These are phyloP conservation scores for Cutaneotrichosporon curvatum DNA, from an alignment of 1,284 basidiomycete species.

Conservation along the genomic window DNA sequence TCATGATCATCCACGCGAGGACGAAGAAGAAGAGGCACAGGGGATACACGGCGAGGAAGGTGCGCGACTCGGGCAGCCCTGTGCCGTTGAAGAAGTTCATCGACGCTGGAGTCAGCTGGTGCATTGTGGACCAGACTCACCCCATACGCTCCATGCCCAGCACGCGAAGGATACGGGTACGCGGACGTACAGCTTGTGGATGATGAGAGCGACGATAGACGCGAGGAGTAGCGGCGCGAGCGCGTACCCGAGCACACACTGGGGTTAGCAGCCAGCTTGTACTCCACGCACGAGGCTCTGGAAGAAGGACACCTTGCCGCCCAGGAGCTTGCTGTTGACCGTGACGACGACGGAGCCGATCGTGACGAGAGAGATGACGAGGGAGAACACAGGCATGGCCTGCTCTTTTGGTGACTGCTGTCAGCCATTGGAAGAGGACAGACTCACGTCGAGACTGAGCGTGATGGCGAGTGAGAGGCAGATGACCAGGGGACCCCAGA, in stretches of 20 bases:
- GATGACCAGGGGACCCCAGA: slow-evolving; percentile 87
- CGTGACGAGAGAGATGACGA: slow-evolving; percentile 83
- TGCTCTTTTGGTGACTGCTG: slow-evolving; percentile 70
- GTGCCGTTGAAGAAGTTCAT: slow-evolving; percentile 92
- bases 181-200: slow-evolving; percentile 75
- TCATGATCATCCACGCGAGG: slow-evolving; percentile 88
- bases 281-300: slow-evolving; percentile 58
- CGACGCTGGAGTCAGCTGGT: slow-evolving; percentile 55
- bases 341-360: slow-evolving; percentile 83
- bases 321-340: slow-evolving; percentile 89
- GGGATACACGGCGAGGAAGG: slow-evolving; percentile 86
- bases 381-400: slow-evolving; percentile 80
- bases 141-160: slow-evolving; percentile 94
- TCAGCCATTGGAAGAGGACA: neutral
- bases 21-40: slow-evolving; percentile 56
- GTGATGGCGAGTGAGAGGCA: slow-evolving; percentile 78
- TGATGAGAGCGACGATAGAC: slow-evolving; percentile 75
- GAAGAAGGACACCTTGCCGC: slow-evolving; percentile 94
- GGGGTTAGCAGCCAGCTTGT: slow-evolving; percentile 3
- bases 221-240: slow-evolving; percentile 83
- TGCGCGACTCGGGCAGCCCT: slow-evolving; percentile 77
- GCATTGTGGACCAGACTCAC: slow-evolving; percentile 48
- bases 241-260: slow-evolving; percentile 81
- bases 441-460: slow-evolving; percentile 74
- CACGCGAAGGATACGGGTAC: slow-evolving; percentile 73